Evolutionary conservation across 495 filamentous ascomycete species (phyloP), one percentile per base, ranked within the genome.

Genomic region (Extremus antarcticus): DNA sequence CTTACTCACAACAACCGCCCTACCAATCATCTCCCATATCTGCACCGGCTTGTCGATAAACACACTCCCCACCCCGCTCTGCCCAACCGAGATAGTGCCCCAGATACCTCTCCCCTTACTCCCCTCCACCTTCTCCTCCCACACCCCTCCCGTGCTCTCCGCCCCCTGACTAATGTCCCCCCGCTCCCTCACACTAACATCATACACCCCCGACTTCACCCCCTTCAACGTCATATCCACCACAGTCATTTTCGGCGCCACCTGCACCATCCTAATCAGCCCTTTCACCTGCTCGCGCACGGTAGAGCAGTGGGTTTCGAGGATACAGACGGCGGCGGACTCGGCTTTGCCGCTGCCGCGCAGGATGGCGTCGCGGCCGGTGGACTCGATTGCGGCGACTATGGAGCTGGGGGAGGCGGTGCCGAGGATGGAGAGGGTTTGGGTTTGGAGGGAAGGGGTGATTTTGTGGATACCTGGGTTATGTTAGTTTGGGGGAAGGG

Each of bases 271-370:
- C 51, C 70, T 66, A 23, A 66, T 64, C 1, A 73, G 62, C 25
- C 70, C 70, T 17, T 64, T 63, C n/a, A 73, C 70, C 39, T 65
- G 55, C 51, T 71, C 61, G 32, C 50, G 49, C 40, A 71, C 68
- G 40, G 65, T 51, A 3, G 21, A 2, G 1, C 55, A 3, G 70
- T 94, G 91, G 24, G 88, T 94, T 73, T 98, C 91, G 58, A 97
- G 83, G 66, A 98, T 97, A 69, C 88, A 94, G 32, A 98, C 92
- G 32, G 92, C 92, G 21, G 91, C 90, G 91, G 88, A 87, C 66
- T 96, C 82, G 59, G 89, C 80, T 47, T 77, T 76, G 46, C 92
- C 92, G 47, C 85, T 89, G 24, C 92, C 92, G 56, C 92, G 85
- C 50, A 98, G 74, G 65, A 98, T 95, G 45, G 92, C 92, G 77